Evolutionary conservation across 495 filamentous ascomycete species (phyloP), one percentile per base, ranked within the genome.

Genomic region (Ascobolus immersus): DNA sequence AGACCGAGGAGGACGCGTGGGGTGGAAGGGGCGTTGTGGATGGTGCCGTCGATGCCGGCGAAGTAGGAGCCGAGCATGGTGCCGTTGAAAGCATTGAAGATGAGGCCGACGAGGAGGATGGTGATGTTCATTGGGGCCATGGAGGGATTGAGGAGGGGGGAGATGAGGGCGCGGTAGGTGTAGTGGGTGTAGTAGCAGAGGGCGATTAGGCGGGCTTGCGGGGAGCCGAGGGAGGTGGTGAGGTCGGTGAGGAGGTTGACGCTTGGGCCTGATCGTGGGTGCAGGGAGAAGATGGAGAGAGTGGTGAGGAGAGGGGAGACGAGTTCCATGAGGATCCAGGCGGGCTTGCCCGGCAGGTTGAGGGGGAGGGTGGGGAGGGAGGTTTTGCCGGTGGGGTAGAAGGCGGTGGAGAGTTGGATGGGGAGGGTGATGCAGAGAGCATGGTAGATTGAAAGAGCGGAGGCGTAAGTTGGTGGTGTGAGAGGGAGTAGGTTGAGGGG

Each of bases 301-400:
- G 82, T 48, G 31, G 93, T 57, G 28, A 69, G 72, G 2, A 77
- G 39, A 31, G 80, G 75, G 31, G 74, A 77, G n/a, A 71, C 65
- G 10, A 65, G 54, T 53, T 96, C 86, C 81, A 92, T 92, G 4
- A 64, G 58, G 5, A 68, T 63, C 86, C 86, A 96, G 33, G 63
- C 79, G 19, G 76, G 56, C 40, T 74, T 74, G 39, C 86, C 86
- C 11, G 80, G 79, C 17, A 94, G 48, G 52, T 96, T 94, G 53
- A 89, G 58, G n/a, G n/a, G n/a, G 11, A 54, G 56, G 25, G 69
- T 78, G 4, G 52, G 39, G 6, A 60, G 54, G 8, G 78, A 90
- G n/a, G 79, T 86, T 53, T 93, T 93, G 41, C 86, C 86, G 55
- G 68, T 65, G 21, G 67, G 64, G 50, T 81, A 73, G 56, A 61